A percentile compares a stretch with the other conserved stretches of the same genome.
Conservation (phyloP, 116 monocot genomes). For the Zostera marina region DNA sequence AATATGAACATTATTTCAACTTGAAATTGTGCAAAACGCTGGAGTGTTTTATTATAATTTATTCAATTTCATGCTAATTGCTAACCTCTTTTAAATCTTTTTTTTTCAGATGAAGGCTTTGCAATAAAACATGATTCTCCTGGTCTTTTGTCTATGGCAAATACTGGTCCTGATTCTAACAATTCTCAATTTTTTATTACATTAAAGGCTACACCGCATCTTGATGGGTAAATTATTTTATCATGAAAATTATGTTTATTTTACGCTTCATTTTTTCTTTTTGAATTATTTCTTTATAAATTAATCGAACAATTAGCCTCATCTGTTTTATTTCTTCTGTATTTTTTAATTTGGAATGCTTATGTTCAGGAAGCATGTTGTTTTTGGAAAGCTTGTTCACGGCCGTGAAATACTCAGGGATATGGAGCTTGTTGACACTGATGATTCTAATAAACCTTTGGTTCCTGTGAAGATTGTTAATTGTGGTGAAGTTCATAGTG, state of each 20-base stretch:
- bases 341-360: background rate
- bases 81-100: background rate
- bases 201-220: constrained; percentile 70
- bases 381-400: constrained; percentile 84
- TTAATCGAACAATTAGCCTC: background rate
- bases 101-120: constrained; percentile 76
- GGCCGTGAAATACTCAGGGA: constrained; percentile 63
- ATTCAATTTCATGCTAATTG: background rate
- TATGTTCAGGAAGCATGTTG: constrained; percentile 70
- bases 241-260: too few species aligned
- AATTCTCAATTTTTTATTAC: constrained; percentile 96
- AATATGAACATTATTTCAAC: too few species aligned
- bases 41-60: too few species aligned
- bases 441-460: constrained; percentile 37
- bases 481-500: constrained; percentile 46
- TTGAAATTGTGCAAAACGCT: too few species aligned
- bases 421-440: constrained; percentile 73
- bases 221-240: constrained; percentile 48
- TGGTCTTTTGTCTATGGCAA: constrained; percentile 88
- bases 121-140: constrained; percentile 56
- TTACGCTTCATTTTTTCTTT: background rate
- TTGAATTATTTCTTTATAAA: background rate
- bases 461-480: constrained; percentile 64
- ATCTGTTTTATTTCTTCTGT: background rate
- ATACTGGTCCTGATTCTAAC: constrained; percentile 68